Evolutionary conservation across 169 alveolate genomes (phyloP), one percentile per base, ranked within the genome.

Genomic region (Cyclospora cayetanensis): DNA sequence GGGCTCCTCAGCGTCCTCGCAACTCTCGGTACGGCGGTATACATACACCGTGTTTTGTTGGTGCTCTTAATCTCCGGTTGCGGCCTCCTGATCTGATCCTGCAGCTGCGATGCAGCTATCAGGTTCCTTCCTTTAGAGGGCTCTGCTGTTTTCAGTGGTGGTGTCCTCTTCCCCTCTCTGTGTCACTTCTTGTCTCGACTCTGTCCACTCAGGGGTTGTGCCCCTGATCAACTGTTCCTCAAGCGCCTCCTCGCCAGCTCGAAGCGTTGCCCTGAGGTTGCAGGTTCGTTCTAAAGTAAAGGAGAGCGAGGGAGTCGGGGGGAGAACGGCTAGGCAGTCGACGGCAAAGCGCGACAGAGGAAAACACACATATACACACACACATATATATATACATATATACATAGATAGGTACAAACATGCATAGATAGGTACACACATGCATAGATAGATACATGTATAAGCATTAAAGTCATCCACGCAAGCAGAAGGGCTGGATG

Each of bases 1-100:
- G 60, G 92, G 18, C 92, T 87, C 27, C 74, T 87, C 43, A 27
- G 86, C 70, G 92, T 87, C 41, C 22, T 87, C 41, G 85, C 92
- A 25, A 72, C 92, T 0, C 53, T 87, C 35, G 92, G 92, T 65
- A 1, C 9, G 92, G 11, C 41, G 4, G 27, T 9, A 4, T 42
- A 15, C 77, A 22, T 12, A 22, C 68, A 22, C 68, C 4, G 18
- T 9, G 25, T 11, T n/a, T n/a, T n/a, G n/a, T n/a, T n/a, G n/a
- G n/a, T n/a, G n/a, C n/a, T n/a, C 63, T 11, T 18, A 15, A 34
- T 34, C 50, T 27, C 41, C 50, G 31, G 84, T 31, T 37, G 50
- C 84, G 12, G 63, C 55, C 37, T 29, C 55, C 29, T 15, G 2
- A 22, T 50, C 5, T 72, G 53, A n/a, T 72, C 4, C 63, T 31